These are phyloP conservation scores for Polyporus arcularius DNA, from an alignment of 768 basidiomycete species.

Conservation along the genomic window DNA sequence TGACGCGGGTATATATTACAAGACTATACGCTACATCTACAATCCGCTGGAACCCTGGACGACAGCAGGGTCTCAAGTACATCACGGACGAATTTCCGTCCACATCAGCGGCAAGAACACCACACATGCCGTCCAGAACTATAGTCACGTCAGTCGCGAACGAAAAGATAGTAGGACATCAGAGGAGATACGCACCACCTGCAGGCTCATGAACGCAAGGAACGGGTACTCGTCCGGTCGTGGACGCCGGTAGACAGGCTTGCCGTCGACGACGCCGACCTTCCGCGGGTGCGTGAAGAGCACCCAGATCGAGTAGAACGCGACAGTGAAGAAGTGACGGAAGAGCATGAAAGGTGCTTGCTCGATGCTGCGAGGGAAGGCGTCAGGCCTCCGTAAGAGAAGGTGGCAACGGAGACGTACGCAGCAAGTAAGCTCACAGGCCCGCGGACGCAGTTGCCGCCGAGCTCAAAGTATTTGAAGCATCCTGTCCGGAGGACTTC, in stretches of 20 bases:
- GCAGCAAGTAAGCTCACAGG: constrained; percentile 77
- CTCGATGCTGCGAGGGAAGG: constrained; percentile 55
- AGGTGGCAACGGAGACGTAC: background rate
- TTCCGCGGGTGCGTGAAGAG: constrained; percentile 70
- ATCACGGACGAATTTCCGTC: constrained; percentile 80
- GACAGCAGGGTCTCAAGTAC: constrained; percentile 18
- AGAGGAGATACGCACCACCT: constrained; percentile 52
- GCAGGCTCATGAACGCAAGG: constrained; percentile 58
- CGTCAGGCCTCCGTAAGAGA: background rate
- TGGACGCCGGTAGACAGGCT: constrained; percentile 44
- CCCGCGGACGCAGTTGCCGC: constrained; percentile 84
- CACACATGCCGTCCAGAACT: constrained; percentile 92
- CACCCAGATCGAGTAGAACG: constrained; percentile 91
- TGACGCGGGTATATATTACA: no score
- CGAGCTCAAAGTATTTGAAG: constrained; percentile 96
- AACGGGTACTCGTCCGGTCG: constrained; percentile 66
- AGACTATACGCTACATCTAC: no score
- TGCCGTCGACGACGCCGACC: constrained; percentile 37
- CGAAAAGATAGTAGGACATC: no score
- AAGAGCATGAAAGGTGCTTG: constrained; percentile 81
- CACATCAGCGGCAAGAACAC: constrained; percentile 88
- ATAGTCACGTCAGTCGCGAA: background rate
- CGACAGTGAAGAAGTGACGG: constrained; percentile 94
- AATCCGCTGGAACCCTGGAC: no score
- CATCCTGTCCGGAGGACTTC: constrained; percentile 77